Conservation (phyloP, 108 stramenopile species). For the Nannochloropsis salina region DNA sequence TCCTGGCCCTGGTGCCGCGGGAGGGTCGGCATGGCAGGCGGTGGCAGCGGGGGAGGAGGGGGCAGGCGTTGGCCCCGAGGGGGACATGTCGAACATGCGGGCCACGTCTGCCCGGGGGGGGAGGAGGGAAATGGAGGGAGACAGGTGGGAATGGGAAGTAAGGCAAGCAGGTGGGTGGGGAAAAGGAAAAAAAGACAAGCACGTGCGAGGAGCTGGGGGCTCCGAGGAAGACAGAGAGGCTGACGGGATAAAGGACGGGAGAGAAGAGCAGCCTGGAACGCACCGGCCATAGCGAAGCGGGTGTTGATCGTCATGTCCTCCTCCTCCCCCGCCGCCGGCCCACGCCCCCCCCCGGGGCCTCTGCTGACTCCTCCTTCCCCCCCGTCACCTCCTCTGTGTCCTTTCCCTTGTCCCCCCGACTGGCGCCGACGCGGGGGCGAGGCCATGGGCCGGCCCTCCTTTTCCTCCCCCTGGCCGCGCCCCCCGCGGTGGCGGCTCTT, state of each 20-base stretch:
- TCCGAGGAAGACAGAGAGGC: neutral
- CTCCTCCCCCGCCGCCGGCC: neutral
- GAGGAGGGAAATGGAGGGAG: neutral
- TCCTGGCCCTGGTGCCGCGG: neutral
- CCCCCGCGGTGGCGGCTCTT: neutral
- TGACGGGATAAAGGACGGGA: neutral
- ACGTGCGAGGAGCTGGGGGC: too few species aligned
- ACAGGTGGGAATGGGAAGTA: too few species aligned
- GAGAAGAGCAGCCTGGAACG: neutral
- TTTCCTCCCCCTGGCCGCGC: neutral
- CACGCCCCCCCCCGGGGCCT: too few species aligned
- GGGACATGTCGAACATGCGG: neutral
- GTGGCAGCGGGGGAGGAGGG: neutral
- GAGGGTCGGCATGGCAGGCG: neutral
- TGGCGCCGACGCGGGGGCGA: too few species aligned
- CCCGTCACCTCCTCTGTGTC: neutral
- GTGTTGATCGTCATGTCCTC: slow-evolving; percentile 18
- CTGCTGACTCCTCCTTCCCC: slow-evolving; percentile 14
- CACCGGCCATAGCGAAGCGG: slow-evolving; percentile 6
- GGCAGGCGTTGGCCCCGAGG: neutral
- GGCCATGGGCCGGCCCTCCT: neutral
- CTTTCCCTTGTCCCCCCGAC: neutral
- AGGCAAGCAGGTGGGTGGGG: too few species aligned
- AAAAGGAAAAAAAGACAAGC: too few species aligned
- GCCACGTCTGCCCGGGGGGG: neutral